Evolutionary conservation across 805 yeast genomes (phyloP).

Genomic region (Wickerhamomyces pijperi): DNA sequence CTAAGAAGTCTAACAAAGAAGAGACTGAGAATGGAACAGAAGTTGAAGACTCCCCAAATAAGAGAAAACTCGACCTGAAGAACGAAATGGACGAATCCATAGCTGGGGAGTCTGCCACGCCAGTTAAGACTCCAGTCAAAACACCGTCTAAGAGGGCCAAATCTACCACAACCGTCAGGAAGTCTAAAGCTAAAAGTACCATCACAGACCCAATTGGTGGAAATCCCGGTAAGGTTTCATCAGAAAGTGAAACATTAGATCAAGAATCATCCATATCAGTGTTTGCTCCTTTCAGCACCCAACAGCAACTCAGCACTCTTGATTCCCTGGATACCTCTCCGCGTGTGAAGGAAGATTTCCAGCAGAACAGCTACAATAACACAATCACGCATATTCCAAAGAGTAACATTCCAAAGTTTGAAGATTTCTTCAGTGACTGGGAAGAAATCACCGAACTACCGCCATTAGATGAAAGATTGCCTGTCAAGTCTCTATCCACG

Average conservation of each 20-base stretch:
- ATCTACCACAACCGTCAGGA: too few species aligned
- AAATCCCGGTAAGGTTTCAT: too few species aligned
- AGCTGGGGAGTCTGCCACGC: too few species aligned
- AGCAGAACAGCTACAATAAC: background rate
- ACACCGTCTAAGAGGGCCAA: too few species aligned
- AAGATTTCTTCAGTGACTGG: conserved; percentile 16
- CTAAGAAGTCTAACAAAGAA: background rate
- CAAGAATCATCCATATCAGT: conserved; percentile 1
- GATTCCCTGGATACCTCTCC: background rate
- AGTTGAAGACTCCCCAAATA: too few species aligned
- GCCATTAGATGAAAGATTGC: conserved; percentile 6
- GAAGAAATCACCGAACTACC: conserved; percentile 12
- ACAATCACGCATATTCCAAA: background rate
- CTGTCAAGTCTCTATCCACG: conserved; percentile 10
- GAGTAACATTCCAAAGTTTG: conserved; percentile 10
- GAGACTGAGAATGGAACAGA: too few species aligned
- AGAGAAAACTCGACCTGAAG: background rate
- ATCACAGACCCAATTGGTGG: too few species aligned
- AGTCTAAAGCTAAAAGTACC: too few species aligned
- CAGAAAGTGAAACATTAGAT: background rate
- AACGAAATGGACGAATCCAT: too few species aligned
- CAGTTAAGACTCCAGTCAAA: too few species aligned
- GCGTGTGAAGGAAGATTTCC: background rate
- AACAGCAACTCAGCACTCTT: too few species aligned
- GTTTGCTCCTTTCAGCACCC: too few species aligned